Conservation (phyloP, 495 filamentous ascomycete genomes). For the Jackrogersella minutella region DNA sequence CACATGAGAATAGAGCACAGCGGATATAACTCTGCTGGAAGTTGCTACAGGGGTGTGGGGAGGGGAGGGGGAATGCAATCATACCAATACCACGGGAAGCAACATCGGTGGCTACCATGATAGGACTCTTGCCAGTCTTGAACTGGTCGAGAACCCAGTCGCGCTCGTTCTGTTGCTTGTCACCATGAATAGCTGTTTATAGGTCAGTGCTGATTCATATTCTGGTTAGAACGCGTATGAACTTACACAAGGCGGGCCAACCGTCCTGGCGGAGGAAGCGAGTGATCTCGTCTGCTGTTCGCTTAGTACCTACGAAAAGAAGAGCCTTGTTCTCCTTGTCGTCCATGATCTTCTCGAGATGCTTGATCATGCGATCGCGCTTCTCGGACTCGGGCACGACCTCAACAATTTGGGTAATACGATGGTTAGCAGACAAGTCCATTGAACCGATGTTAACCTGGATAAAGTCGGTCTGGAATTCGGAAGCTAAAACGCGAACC, state of each 20-base stretch:
- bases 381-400: constrained; percentile 96
- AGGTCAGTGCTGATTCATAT: constrained; percentile 54
- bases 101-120: constrained; percentile 99
- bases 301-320: constrained; percentile 98
- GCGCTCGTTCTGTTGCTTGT: constrained; percentile 99
- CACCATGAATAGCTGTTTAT: constrained; percentile 87
- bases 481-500: constrained; percentile 91
- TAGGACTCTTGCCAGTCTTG: constrained; percentile 93
- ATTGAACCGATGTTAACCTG: constrained; percentile 99
- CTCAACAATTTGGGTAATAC: constrained; percentile 97
- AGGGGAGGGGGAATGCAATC: constrained; percentile 68
- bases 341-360: constrained; percentile 98
- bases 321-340: constrained; percentile 91
- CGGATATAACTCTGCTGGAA: constrained; percentile 74
- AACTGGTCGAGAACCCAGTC: constrained; percentile 99
- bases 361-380: constrained; percentile 96
- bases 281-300: constrained; percentile 97
- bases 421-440: constrained; percentile 97
- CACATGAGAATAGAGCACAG: constrained; percentile 91
- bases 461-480: constrained; percentile 96
- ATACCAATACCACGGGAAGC: constrained; percentile 99
- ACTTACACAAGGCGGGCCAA: constrained; percentile 96
- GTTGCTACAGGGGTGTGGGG: constrained; percentile 58
- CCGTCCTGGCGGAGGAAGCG: constrained; percentile 98
- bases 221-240: not conserved